Conservation (phyloP, 2,329 filamentous ascomycete genomes). For the Trichoderma cornu-damae region DNA sequence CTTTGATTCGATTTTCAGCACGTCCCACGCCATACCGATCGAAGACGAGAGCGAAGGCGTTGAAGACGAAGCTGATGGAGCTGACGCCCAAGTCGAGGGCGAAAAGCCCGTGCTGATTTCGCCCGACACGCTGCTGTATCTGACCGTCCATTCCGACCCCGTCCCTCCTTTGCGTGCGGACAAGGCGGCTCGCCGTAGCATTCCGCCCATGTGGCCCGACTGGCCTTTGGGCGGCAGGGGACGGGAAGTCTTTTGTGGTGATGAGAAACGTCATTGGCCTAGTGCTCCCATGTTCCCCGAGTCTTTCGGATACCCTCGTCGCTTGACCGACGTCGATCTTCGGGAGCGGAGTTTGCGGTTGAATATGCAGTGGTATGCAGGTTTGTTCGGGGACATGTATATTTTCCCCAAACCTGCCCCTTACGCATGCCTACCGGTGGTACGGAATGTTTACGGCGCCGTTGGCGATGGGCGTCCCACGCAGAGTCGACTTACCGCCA, state of each 20-base stretch:
- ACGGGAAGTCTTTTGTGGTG: too few species aligned
- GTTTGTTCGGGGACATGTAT: background rate
- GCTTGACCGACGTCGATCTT: conserved; percentile 25
- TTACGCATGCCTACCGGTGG: background rate
- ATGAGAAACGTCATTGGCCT: too few species aligned
- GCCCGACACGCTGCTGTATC: background rate
- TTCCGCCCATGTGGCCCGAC: too few species aligned
- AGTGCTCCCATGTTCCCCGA: background rate
- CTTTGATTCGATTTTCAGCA: conserved; percentile 32
- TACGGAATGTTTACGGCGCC: conserved; percentile 2
- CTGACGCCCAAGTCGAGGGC: too few species aligned
- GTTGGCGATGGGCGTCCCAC: conserved; percentile 9
- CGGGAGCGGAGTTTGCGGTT: conserved; percentile 6
- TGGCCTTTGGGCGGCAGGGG: too few species aligned
- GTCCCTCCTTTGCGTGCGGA: too few species aligned
- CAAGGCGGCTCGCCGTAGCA: too few species aligned
- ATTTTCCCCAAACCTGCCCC: conserved; percentile 29
- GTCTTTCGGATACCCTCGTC: conserved; percentile 21
- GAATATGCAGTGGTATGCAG: conserved; percentile 18
- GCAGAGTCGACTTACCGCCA: background rate
- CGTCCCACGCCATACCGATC: background rate
- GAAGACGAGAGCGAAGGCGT: background rate
- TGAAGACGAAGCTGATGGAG: background rate
- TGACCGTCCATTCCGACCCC: conserved; percentile 2
- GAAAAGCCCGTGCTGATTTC: too few species aligned